Evolutionary conservation across 129 eudicot species (phyloP).

Genomic region (Centrapalus pauciflorus): DNA sequence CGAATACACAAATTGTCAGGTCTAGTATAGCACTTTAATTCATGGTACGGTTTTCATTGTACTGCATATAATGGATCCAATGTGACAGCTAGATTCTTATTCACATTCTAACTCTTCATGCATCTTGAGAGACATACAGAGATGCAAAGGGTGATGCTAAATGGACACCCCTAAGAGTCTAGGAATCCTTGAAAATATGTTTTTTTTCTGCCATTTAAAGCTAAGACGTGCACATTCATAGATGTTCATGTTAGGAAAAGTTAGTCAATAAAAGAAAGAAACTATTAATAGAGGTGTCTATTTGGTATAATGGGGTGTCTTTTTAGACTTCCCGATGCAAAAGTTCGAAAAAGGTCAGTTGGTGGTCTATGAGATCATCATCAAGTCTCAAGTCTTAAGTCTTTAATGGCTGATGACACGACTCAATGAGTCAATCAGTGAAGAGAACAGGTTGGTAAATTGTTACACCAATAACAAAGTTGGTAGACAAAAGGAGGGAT

Average conservation of each 20-base stretch:
- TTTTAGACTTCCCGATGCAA: no score
- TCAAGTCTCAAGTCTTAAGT: not conserved
- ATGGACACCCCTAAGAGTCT: no score
- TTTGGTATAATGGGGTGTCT: no score
- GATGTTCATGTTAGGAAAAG: no score
- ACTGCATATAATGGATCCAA: constrained; percentile 21
- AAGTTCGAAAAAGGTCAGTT: not conserved
- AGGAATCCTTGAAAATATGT: no score
- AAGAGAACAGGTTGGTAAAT: not conserved
- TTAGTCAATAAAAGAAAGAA: no score
- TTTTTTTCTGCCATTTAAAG: no score
- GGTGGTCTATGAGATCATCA: constrained; percentile 2
- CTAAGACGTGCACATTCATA: no score
- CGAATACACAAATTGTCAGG: no score
- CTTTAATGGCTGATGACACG: not conserved
- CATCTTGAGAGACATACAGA: constrained; percentile 12
- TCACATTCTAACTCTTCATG: constrained; percentile 18
- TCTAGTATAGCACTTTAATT: constrained; percentile 2
- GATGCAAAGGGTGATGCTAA: no score
- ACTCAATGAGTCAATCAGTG: constrained; percentile 9
- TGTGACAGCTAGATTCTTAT: constrained; percentile 17
- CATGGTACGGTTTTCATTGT: constrained; percentile 1
- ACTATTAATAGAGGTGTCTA: no score
- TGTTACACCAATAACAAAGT: no score
- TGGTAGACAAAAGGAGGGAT: not conserved